phyloP scores from a whole-genome alignment of 2,329 filamentous ascomycete species.

The Nothomitra cinnamomea region DNA sequence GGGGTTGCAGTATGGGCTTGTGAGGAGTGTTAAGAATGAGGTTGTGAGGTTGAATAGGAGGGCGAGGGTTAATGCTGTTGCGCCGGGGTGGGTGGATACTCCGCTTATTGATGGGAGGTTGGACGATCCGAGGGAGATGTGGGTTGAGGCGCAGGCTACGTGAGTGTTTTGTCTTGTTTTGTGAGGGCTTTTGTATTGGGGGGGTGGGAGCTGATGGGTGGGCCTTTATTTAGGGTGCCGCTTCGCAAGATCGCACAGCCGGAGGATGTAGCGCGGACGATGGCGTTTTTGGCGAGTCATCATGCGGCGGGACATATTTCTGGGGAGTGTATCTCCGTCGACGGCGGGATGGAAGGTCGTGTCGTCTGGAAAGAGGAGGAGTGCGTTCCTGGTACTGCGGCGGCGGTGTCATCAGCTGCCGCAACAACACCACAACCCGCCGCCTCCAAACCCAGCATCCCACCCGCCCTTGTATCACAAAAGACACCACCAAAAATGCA shows the following conservation, averaged over 20 bases:
- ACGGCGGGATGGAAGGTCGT: constrained; percentile 34
- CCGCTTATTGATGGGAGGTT: constrained; percentile 30
- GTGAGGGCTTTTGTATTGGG: constrained; percentile 4
- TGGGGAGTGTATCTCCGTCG: constrained; percentile 34
- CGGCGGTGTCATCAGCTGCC: not conserved
- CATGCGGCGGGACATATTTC: constrained; percentile 35
- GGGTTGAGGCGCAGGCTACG: constrained; percentile 32
- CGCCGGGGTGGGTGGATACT: constrained; percentile 31
- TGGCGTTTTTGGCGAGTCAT: constrained; percentile 33
- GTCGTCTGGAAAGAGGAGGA: constrained; percentile 32
- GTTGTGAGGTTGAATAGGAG: constrained; percentile 33
- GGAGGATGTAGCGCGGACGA: constrained; percentile 30
- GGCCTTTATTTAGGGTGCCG: constrained; percentile 25
- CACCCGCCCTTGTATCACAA: not conserved
- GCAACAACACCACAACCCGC: too few relatives aligned
- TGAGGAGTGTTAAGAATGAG: constrained; percentile 36
- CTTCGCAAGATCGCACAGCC: constrained; percentile 31
- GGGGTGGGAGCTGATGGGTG: not conserved
- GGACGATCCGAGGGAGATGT: constrained; percentile 32
- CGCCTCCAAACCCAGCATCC: not conserved
- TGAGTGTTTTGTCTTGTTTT: constrained; percentile 1
- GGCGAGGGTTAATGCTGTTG: constrained; percentile 35
- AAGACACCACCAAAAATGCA: constrained; percentile 6
- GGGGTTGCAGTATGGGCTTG: constrained; percentile 34
- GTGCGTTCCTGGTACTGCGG: constrained; percentile 10